Evolutionary conservation across 1,139 yeast species (phyloP).

Genomic region (Saccharomyces hybrid): DNA sequence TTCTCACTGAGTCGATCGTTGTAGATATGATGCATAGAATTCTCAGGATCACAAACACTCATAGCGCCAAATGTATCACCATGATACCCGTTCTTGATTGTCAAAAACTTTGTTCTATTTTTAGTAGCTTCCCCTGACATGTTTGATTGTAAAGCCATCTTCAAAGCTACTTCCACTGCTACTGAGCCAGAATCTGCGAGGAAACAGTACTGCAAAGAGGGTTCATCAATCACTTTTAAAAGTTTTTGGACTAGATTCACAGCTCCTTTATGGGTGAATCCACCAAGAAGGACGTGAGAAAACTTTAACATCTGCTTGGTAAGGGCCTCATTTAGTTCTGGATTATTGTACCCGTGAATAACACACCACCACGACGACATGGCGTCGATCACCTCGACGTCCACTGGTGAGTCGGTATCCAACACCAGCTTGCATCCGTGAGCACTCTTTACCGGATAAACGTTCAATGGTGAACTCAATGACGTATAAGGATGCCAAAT

Average conservation of each 20-base stretch:
- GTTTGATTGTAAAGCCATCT: slow-evolving; percentile 38
- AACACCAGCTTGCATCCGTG: slow-evolving; percentile 23
- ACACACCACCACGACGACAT: slow-evolving; percentile 37
- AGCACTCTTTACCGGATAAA: slow-evolving; percentile 29
- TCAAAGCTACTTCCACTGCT: slow-evolving; percentile 47
- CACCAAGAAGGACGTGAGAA: slow-evolving; percentile 35
- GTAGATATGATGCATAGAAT: slow-evolving; percentile 31
- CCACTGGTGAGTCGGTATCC: slow-evolving; percentile 9
- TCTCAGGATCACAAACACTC: slow-evolving; percentile 30
- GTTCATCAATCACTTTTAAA: slow-evolving; percentile 22
- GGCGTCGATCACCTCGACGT: slow-evolving; percentile 26
- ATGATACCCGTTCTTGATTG: slow-evolving; percentile 27
- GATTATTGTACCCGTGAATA: slow-evolving; percentile 32
- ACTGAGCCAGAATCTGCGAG: slow-evolving; percentile 47
- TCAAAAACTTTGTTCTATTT: slow-evolving; percentile 19
- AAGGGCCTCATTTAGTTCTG: slow-evolving; percentile 28
- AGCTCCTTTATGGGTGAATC: slow-evolving; percentile 32
- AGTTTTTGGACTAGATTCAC: slow-evolving; percentile 21
- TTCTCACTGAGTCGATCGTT: slow-evolving; percentile 28
- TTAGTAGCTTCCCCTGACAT: slow-evolving; percentile 9
- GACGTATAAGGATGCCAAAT: slow-evolving; percentile 35
- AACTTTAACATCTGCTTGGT: slow-evolving; percentile 21
- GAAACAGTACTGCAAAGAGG: slow-evolving; percentile 25
- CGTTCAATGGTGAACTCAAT: slow-evolving; percentile 26
- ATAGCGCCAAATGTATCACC: slow-evolving; percentile 32